Evolutionary conservation across 345 rosid species (phyloP).

Genomic region (Eutrema heterophyllum): DNA sequence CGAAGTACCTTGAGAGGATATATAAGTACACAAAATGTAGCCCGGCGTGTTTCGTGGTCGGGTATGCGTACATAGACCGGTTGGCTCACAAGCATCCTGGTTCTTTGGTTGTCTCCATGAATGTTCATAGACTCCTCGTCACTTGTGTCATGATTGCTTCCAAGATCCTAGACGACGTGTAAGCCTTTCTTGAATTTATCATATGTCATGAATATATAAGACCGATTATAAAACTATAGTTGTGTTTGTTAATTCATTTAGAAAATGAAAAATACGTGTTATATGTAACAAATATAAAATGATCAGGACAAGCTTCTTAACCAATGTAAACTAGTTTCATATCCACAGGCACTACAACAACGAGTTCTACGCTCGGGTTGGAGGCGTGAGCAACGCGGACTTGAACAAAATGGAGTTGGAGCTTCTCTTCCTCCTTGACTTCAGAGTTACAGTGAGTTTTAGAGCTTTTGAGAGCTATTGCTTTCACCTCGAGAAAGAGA

Average conservation of each 20-base stretch:
- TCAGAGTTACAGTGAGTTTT: constrained; percentile 50
- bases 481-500: constrained; percentile 63
- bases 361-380: constrained; percentile 71
- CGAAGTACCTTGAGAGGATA: constrained; percentile 79
- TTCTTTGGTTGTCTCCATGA: constrained; percentile 65
- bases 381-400: constrained; percentile 83
- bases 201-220: not conserved
- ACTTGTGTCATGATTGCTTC: constrained; percentile 90
- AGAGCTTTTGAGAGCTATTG: constrained; percentile 75
- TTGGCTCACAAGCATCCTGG: constrained; percentile 65
- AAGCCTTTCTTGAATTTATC: constrained; percentile 35
- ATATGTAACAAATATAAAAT: not conserved
- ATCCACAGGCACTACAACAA: constrained; percentile 68
- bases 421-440: constrained; percentile 75
- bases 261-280: not conserved
- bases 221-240: not conserved
- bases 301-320: not conserved
- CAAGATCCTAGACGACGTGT: constrained; percentile 88
- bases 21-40: constrained; percentile 80
- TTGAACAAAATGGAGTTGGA: constrained; percentile 76
- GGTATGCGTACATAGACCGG: constrained; percentile 73
- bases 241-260: not conserved
- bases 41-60: constrained; percentile 87
- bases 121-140: constrained; percentile 77
- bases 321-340: not conserved